Evolutionary conservation across 192 early-diverging fungal species (phyloP), one percentile per base, ranked within the genome.

Genomic region (Obelidium mucronatum): DNA sequence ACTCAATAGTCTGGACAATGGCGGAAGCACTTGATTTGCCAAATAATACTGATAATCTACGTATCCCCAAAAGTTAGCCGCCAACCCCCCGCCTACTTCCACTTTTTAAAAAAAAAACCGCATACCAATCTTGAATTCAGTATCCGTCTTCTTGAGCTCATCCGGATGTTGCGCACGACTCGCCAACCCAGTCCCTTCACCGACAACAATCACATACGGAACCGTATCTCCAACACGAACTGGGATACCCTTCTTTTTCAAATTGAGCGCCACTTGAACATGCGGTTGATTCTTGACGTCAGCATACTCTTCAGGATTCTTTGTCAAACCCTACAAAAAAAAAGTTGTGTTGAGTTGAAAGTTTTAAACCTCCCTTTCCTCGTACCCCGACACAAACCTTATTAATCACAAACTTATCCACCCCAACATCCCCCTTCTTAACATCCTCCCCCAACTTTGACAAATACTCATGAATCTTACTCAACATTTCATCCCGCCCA

Each of bases 231-330:
- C 98, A 0, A 88, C 78, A 17, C 91, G 84, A 5, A 92, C 87
- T 11, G 82, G 82, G 15, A 81, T 60, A 35, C 95, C 96, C 44
- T 83, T 82, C n/a, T 84, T 78, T 67, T 91, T 91, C 88, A 96
- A 84, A 5, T 88, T 79, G 11, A 96, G 82, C 3, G 98, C 98
- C 2, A 99, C 98, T 53, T 93, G 93, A 17, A 99, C 97, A 70
- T 99, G 98, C 0, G 98, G 96, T 75, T 96, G 97, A 3, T 82
- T 80, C 75, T 95, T 93, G 22, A 79, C 86, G 78, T 98, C 96
- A 0, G 93, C 85, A 79, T 99, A 99, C 26, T 89, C 91, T 68
- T 97, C 92, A 0, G 95, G 95, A 52, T 91, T 82, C 81, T 98
- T 99, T 28, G 94, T 96, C 24, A 99, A 82, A 30, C 92, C 89